Conservation (phyloP, 2,329 filamentous ascomycete genomes). For the Albophoma yamanashiensis region DNA sequence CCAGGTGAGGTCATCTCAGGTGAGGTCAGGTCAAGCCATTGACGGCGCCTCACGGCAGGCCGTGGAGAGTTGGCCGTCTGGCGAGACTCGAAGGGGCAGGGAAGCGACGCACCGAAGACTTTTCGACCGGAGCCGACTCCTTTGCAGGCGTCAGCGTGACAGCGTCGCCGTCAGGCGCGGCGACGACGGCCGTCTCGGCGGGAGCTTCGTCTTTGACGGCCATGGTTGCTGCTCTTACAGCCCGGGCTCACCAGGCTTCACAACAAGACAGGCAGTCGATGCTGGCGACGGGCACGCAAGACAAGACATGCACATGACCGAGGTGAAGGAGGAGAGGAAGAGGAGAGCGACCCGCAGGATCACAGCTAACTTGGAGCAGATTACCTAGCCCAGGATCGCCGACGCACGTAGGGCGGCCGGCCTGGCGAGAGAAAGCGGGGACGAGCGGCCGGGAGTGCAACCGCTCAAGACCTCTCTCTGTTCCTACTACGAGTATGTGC, state of each 20-base stretch:
- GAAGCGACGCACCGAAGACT: neutral
- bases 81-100: neutral
- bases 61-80: neutral
- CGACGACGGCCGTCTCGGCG: neutral
- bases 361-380: neutral
- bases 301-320: neutral
- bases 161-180: neutral
- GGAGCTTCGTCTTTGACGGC: neutral
- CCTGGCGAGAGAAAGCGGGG: neutral
- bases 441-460: neutral
- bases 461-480: neutral
- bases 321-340: neutral
- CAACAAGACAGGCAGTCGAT: neutral
- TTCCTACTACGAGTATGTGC: too few species aligned
- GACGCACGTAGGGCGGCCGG: neutral
- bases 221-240: neutral
- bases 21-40: too few species aligned
- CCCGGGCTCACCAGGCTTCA: neutral
- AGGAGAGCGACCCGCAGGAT: neutral
- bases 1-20: neutral
- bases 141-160: neutral
- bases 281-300: neutral
- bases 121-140: neutral
- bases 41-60: neutral
- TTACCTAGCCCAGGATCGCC: neutral